Evolutionary conservation across 371 early-diverging fungal species (phyloP), one percentile per base, ranked within the genome.

Genomic region (Mortierella sp.): DNA sequence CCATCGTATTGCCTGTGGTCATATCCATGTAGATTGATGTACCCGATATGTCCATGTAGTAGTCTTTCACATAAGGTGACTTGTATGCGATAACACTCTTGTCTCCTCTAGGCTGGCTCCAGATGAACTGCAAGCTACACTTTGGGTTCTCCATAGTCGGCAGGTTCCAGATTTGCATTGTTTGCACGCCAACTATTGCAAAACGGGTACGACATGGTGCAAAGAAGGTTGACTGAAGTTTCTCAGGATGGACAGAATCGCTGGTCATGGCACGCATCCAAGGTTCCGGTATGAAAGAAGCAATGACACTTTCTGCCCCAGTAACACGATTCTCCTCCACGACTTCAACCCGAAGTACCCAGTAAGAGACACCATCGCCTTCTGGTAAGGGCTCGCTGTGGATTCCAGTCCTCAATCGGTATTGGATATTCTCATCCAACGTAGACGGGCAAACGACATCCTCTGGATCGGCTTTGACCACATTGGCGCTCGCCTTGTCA

Each of bases 201-300:
- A 77, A 77, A 9, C 77, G 65, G 8, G 55, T 57, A 2, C 70
- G 59, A 27, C 66, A 52, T 19, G 70, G 70, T 34, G 66, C 51
- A 54, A 77, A 77, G 34, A 57, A 77, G 6, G 60, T 58, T 3
- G 62, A 58, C 51, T 70, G 51, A 24, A 77, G 40, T 21, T 58
- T 57, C 24, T 77, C 77, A 3, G 77, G 77, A 10, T 70, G 61
- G 1, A 54, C 57, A 5, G 61, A 56, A 0, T 77, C 77, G 10
- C 37, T 50, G 14, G 77, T 77, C 44, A 62, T 66, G 22, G 58
- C 43, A 14, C 77, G 70, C 70, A 69, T 77, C 77, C 77, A 77
- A 2, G 77, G 77, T 40, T 77, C 77, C 0, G 77, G 77, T n/a
- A 69, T 55, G 21, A 77, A 77, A 9, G 77, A 69, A 40, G 70